phyloP scores from a whole-genome alignment of 2,329 filamentous ascomycete species.

The Fusarium kyushuense region DNA sequence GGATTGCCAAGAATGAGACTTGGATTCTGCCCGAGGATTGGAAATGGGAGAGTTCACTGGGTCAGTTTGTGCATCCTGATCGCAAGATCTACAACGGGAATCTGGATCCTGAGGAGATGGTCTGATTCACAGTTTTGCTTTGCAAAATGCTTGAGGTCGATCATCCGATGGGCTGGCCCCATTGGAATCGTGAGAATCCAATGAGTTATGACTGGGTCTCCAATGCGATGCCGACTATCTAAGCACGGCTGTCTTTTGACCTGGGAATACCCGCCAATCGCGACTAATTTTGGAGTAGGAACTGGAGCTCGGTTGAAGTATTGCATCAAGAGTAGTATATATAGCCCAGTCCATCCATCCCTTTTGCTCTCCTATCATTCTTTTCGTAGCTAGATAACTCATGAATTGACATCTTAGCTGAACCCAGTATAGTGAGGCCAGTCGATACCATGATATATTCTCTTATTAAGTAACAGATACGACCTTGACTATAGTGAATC shows the following conservation, averaged over 20 bases:
- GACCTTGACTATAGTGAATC: no score
- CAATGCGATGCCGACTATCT: background rate
- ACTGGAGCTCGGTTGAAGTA: background rate
- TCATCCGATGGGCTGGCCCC: background rate
- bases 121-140: background rate
- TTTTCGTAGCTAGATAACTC: background rate
- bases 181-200: background rate
- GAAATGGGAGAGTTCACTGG: constrained; percentile 9
- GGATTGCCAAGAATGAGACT: background rate
- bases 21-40: background rate
- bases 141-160: background rate
- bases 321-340: background rate
- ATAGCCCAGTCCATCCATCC: background rate
- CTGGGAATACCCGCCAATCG: background rate
- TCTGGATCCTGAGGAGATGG: constrained; percentile 12
- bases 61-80: constrained; percentile 12
- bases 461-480: background rate
- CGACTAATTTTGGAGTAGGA: background rate
- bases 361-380: background rate
- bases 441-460: background rate
- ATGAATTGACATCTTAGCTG: background rate
- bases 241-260: background rate
- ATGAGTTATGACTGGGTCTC: background rate
- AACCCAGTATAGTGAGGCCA: no score
- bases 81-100: constrained; percentile 14